These are phyloP conservation scores for Colletotrichum eremochloae DNA, from an alignment of 2,329 filamentous ascomycete species.

Conservation along the genomic window DNA sequence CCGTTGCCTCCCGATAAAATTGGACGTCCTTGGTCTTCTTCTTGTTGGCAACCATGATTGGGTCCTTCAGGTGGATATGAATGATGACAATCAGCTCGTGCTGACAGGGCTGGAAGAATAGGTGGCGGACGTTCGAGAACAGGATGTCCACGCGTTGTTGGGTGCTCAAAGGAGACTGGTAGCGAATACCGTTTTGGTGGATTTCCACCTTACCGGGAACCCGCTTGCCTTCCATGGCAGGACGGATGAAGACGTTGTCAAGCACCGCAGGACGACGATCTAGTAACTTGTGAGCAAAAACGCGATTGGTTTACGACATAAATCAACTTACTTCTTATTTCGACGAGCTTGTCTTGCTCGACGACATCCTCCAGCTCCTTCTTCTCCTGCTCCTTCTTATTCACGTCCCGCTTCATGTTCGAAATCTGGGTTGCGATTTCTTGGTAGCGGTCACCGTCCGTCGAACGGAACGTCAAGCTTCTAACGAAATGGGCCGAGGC, in stretches of 20 bases:
- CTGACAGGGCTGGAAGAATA: slow-evolving; percentile 98
- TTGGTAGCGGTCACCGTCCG: slow-evolving; percentile 87
- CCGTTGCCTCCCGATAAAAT: slow-evolving; percentile 97
- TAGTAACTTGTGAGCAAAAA: slow-evolving; percentile 50
- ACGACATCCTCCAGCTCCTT: slow-evolving; percentile 99
- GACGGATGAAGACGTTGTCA: slow-evolving; percentile 95
- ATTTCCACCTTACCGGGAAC: slow-evolving; percentile 97
- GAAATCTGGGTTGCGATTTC: slow-evolving; percentile 94
- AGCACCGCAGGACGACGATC: slow-evolving; percentile 91
- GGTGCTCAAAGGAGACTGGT: slow-evolving; percentile 83
- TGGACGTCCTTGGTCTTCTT: slow-evolving; percentile 99
- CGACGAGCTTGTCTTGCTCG: slow-evolving; percentile 96
- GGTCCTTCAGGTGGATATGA: slow-evolving; percentile 97
- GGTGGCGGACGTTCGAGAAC: slow-evolving; percentile 97
- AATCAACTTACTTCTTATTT: slow-evolving; percentile 82
- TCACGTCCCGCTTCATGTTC: slow-evolving; percentile 92
- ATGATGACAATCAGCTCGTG: slow-evolving; percentile 98
- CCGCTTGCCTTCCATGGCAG: slow-evolving; percentile 95
- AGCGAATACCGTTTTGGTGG: slow-evolving; percentile 98
- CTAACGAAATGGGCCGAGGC: slow-evolving; percentile 95
- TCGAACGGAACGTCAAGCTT: slow-evolving; percentile 94
- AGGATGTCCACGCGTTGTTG: slow-evolving; percentile 92
- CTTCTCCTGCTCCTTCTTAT: slow-evolving; percentile 96
- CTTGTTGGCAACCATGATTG: slow-evolving; percentile 96
- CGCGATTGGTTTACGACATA: background rate